Percentiles rank a stretch among this genome's conserved stretches.
Evolutionary conservation across 31 red algal genomes (phyloP).

Genomic region (Odonthalia washingtoniensis): DNA sequence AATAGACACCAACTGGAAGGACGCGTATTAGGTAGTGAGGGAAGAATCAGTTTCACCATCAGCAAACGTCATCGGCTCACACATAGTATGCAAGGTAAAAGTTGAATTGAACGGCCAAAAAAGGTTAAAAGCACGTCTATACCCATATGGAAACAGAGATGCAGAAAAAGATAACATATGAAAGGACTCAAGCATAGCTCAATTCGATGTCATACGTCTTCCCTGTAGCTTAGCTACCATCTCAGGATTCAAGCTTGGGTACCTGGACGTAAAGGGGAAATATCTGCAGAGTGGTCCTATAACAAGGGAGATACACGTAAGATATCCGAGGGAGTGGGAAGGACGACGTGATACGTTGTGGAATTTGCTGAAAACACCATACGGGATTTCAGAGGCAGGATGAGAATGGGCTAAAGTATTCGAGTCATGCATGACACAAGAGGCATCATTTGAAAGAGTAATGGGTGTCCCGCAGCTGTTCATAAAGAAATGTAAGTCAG

Average conservation of each 20-base stretch:
- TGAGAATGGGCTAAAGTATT: neutral
- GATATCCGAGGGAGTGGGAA: slow-evolving; percentile 26
- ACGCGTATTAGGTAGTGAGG: no score
- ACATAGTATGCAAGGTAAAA: no score
- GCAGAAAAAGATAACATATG: no score
- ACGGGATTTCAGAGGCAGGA: slow-evolving; percentile 1
- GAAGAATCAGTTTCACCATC: no score
- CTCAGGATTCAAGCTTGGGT: neutral
- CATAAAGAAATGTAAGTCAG: neutral
- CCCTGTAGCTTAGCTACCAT: slow-evolving; percentile 32
- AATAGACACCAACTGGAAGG: no score
- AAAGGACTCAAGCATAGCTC: no score
- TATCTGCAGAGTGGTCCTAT: slow-evolving; percentile 39
- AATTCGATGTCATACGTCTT: no score
- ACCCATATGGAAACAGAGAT: no score
- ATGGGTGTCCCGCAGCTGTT: neutral
- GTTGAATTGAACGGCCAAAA: no score
- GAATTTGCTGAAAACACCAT: neutral
- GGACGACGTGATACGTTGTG: neutral
- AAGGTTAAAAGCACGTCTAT: no score
- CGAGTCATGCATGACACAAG: neutral
- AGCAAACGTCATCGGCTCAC: no score
- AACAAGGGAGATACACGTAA: slow-evolving; percentile 30
- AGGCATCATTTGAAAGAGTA: neutral
- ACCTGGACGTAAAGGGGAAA: neutral